A percentile compares a stretch with the other conserved stretches of the same genome.
These are phyloP conservation scores for Phoma herbarum DNA, from an alignment of 2,329 filamentous ascomycete species.

Conservation along the genomic window DNA sequence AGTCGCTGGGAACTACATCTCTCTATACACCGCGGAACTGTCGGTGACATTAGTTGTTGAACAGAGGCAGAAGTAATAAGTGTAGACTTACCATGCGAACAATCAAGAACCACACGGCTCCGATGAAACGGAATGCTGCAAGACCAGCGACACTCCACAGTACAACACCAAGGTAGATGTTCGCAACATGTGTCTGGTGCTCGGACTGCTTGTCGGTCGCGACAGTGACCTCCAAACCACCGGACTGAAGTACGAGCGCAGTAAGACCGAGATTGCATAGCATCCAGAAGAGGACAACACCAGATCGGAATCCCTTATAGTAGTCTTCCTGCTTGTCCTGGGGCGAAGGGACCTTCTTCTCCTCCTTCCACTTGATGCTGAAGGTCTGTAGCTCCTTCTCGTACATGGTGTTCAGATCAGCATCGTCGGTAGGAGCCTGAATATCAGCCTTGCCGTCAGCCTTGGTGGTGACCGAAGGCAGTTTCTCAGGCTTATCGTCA, in stretches of 20 bases:
- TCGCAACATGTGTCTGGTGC: constrained; percentile 66
- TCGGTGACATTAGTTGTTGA: constrained; percentile 36
- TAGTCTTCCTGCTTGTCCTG: constrained; percentile 94
- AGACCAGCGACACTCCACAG: constrained; percentile 88
- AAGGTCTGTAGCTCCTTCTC: constrained; percentile 83
- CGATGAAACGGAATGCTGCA: constrained; percentile 85
- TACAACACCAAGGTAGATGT: constrained; percentile 86
- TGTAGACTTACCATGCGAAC: constrained; percentile 51
- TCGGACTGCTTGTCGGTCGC: constrained; percentile 51
- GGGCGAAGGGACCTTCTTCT: constrained; percentile 69
- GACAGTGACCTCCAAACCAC: constrained; percentile 71
- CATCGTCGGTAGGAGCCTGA: constrained; percentile 84
- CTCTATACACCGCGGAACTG: constrained; percentile 62
- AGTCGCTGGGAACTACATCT: neutral
- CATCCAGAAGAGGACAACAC: constrained; percentile 95
- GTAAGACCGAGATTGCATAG: constrained; percentile 91
- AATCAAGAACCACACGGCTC: constrained; percentile 90
- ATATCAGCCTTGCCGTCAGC: constrained; percentile 96
- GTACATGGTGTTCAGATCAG: constrained; percentile 94
- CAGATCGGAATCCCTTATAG: constrained; percentile 93
- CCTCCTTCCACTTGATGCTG: constrained; percentile 74
- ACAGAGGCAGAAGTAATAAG: neutral
- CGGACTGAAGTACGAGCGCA: constrained; percentile 85
- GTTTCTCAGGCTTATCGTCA: constrained; percentile 92
- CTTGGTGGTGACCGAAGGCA: constrained; percentile 88